Evolutionary conservation across 2,329 filamentous ascomycete species (phyloP).

Genomic region (Graphiopsis chlorocephala): DNA sequence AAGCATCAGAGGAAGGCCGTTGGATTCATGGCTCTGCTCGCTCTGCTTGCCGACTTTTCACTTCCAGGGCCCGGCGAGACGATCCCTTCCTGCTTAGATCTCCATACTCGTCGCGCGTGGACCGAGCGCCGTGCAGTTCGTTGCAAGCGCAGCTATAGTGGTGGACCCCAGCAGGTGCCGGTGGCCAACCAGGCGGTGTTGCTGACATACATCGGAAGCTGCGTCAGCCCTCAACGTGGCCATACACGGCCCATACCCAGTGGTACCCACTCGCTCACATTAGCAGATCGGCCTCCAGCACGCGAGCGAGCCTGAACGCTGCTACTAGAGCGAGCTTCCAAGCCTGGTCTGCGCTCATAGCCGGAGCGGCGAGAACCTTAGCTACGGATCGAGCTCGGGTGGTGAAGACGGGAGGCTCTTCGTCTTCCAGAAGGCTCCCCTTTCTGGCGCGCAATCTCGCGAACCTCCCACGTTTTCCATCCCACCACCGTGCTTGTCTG

Average conservation of each 20-base stretch:
- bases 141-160: neutral
- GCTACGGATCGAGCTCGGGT: slow-evolving; percentile 4
- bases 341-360: neutral
- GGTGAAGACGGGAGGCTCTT: slow-evolving; percentile 10
- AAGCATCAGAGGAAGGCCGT: neutral
- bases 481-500: neutral
- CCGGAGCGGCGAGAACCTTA: slow-evolving; percentile 16
- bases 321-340: neutral
- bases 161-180: neutral
- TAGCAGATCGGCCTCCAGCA: slow-evolving; percentile 11
- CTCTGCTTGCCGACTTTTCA: neutral
- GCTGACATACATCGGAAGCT: slow-evolving; percentile 9
- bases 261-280: neutral
- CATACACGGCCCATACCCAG: neutral
- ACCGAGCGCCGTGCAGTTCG: neutral
- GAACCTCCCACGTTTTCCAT: neutral
- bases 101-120: neutral
- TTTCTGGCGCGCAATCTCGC: slow-evolving; percentile 3
- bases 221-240: slow-evolving; percentile 16
- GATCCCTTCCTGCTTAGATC: slow-evolving; percentile 12
- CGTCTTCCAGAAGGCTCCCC: slow-evolving; percentile 14
- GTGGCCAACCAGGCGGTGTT: neutral
- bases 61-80: neutral
- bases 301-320: slow-evolving; percentile 1
- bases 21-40: neutral